phyloP scores from a whole-genome alignment of 1,284 basidiomycete genomes.

The Tilletia setariae region DNA sequence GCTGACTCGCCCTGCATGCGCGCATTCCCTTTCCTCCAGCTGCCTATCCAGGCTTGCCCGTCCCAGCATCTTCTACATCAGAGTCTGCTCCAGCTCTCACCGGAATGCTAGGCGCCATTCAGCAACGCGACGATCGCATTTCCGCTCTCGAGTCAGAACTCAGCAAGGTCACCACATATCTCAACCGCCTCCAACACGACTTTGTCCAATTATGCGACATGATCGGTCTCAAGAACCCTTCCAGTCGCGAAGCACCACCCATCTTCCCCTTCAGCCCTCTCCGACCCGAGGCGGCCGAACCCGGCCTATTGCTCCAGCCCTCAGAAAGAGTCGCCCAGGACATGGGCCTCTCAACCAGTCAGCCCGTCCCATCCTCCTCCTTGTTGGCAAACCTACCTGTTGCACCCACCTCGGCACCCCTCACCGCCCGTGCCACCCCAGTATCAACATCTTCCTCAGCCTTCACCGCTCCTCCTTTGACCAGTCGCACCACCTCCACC shows the following conservation, averaged over 20 bases:
- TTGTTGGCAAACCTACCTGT: neutral
- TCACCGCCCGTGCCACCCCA: neutral
- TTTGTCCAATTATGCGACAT: conserved; percentile 34
- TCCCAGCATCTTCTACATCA: neutral
- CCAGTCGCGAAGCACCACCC: conserved; percentile 1
- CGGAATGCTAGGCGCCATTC: conserved; percentile 16
- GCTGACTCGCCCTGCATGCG: neutral
- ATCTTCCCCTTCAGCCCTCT: conserved; percentile 16
- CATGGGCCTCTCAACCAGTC: neutral
- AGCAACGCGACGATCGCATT: conserved; percentile 47
- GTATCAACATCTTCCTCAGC: neutral
- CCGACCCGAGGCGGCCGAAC: neutral
- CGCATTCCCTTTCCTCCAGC: conserved; percentile 16
- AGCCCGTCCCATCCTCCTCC: neutral
- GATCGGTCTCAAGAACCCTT: conserved; percentile 28
- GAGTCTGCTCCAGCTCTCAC: neutral
- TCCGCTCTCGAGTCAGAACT: conserved; percentile 46
- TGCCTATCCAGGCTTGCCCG: neutral
- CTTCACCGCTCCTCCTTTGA: conserved; percentile 15
- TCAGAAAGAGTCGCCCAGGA: neutral
- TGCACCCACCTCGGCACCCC: neutral
- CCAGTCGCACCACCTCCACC: conserved; percentile 26
- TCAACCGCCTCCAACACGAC: conserved; percentile 42
- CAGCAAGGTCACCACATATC: conserved; percentile 36
- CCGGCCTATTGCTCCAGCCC: neutral